Conservation (phyloP, 2,329 filamentous ascomycete species). For the Cercospora sp. region DNA sequence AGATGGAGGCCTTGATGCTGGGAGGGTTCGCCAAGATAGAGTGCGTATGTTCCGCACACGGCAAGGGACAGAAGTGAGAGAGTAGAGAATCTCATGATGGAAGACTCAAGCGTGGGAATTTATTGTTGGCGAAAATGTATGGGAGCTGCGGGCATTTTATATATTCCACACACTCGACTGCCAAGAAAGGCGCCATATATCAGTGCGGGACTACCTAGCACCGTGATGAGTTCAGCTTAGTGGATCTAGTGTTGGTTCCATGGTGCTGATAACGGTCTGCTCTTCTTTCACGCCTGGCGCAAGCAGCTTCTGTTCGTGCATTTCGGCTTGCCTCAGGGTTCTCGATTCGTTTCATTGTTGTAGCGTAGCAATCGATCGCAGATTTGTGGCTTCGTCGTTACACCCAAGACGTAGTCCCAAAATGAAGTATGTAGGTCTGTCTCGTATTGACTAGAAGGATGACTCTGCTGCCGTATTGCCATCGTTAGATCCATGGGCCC, state of each 20-base stretch:
- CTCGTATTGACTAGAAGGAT: background rate
- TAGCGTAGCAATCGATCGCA: background rate
- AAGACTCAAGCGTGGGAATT: background rate
- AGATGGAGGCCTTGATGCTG: background rate
- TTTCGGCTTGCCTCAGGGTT: background rate
- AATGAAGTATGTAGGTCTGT: background rate
- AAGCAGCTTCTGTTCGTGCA: background rate
- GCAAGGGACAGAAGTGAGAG: background rate
- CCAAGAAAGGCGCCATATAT: background rate
- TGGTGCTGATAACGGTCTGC: background rate
- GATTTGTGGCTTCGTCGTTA: background rate
- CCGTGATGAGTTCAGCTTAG: background rate
- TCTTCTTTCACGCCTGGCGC: background rate
- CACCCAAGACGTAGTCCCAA: background rate
- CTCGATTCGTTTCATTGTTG: background rate
- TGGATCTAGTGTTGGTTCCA: background rate
- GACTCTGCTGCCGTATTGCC: background rate
- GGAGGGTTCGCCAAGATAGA: background rate
- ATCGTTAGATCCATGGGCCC: background rate
- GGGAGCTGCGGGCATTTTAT: background rate
- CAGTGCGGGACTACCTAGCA: background rate
- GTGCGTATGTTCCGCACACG: background rate
- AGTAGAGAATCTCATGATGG: background rate
- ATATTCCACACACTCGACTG: background rate
- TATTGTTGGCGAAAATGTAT: background rate